These are phyloP conservation scores for Heritiera fomes DNA, from an alignment of 345 rosid genomes.

Conservation along the genomic window DNA sequence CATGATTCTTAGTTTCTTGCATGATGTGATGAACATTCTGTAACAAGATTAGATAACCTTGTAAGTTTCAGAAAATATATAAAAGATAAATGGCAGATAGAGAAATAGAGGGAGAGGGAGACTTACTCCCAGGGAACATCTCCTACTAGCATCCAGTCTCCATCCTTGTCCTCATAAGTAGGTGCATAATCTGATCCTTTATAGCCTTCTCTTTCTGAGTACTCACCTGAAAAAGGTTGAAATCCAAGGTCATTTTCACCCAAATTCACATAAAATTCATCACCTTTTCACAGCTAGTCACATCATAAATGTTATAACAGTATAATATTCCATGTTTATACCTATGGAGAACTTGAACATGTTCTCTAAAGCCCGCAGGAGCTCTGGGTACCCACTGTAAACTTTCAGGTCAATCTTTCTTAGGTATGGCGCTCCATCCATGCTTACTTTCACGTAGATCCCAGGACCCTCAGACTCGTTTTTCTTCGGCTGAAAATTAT, in stretches of 20 bases:
- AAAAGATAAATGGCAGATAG: background rate
- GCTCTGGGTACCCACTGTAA: constrained; percentile 55
- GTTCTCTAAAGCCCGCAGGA: constrained; percentile 60
- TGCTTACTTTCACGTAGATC: constrained; percentile 78
- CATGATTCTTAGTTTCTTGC: constrained; percentile 85
- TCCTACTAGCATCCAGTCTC: constrained; percentile 89
- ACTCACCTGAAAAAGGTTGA: constrained; percentile 41
- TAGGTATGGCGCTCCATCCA: constrained; percentile 85
- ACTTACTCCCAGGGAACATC: constrained; percentile 83
- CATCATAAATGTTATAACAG: background rate
- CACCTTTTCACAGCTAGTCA: background rate
- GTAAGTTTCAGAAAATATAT: background rate
- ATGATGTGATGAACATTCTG: constrained; percentile 89
- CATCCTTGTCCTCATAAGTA: constrained; percentile 82
- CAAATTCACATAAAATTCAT: background rate
- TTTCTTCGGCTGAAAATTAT: constrained; percentile 47
- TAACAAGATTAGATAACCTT: constrained; percentile 23
- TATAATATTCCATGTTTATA: constrained; percentile 4
- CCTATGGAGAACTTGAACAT: constrained; percentile 75
- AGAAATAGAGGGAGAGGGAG: background rate
- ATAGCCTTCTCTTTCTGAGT: constrained; percentile 73
- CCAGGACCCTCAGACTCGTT: constrained; percentile 50
- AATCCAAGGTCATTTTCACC: constrained; percentile 16
- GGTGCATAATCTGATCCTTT: constrained; percentile 70
- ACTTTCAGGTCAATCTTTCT: constrained; percentile 71